phyloP scores from a whole-genome alignment of 306 rosid genomes.

The Cucurbita moschata region DNA sequence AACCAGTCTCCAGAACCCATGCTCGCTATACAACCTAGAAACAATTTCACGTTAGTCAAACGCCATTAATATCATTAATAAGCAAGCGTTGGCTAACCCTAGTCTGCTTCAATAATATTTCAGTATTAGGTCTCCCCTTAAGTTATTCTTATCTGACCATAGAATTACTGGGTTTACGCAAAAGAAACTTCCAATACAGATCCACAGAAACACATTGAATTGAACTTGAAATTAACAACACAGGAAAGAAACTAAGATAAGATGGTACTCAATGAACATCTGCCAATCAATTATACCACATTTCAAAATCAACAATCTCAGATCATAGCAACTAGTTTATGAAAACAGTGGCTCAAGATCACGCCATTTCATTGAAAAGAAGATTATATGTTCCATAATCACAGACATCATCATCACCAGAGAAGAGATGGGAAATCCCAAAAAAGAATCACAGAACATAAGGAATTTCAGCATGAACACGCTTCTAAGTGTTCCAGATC shows the following conservation, averaged over 20 bases:
- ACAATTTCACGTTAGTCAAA: slow-evolving; percentile 1
- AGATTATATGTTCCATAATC: background rate
- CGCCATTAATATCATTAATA: slow-evolving; percentile 16
- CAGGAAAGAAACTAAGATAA: background rate
- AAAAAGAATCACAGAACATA: background rate
- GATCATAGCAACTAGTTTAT: background rate
- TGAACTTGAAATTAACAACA: background rate
- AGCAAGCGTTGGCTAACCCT: slow-evolving; percentile 4
- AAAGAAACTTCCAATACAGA: background rate
- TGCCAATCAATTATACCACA: background rate
- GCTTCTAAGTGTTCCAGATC: background rate
- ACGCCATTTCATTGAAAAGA: background rate
- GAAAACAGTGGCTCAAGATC: background rate
- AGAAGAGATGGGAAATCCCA: background rate
- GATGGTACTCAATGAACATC: background rate
- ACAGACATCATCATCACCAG: background rate
- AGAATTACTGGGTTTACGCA: background rate
- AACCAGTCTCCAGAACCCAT: slow-evolving; percentile 98
- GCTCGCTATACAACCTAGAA: slow-evolving; percentile 30
- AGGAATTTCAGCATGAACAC: background rate
- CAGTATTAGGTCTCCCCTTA: background rate
- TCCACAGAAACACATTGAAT: background rate
- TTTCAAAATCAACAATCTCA: background rate
- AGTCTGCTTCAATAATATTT: background rate
- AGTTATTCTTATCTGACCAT: background rate